Percentiles rank a stretch among this genome's conserved stretches.
phyloP scores from a whole-genome alignment of 345 rosid species.

The Geranium rotundifolium region DNA sequence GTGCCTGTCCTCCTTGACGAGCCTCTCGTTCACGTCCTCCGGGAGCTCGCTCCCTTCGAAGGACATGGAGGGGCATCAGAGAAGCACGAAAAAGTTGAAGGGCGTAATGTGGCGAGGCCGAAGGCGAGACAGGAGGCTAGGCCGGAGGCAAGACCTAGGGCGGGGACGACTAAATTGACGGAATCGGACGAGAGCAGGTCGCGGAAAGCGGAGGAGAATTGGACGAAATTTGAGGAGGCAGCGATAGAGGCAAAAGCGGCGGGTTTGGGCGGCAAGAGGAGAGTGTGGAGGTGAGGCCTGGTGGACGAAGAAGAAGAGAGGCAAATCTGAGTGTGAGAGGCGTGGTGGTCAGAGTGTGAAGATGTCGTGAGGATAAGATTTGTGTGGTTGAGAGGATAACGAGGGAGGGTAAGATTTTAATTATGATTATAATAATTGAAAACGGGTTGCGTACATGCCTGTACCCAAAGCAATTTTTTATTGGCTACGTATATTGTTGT shows the following conservation, averaged over 20 bases:
- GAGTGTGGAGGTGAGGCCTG: conserved; percentile 19
- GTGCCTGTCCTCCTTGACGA: conserved; percentile 69
- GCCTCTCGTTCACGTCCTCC: conserved; percentile 52
- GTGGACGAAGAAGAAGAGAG: neutral
- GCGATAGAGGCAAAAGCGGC: conserved; percentile 26
- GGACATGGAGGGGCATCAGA: conserved; percentile 73
- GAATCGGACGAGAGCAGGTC: too few species aligned
- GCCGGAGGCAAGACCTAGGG: conserved; percentile 55
- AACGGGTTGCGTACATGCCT: too few species aligned
- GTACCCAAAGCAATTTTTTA: too few species aligned
- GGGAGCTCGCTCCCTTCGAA: conserved; percentile 34
- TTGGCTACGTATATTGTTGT: too few species aligned
- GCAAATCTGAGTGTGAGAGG: too few species aligned
- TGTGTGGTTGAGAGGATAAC: too few species aligned
- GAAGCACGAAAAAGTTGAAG: conserved; percentile 74
- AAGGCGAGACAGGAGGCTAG: too few species aligned
- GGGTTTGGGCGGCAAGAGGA: conserved; percentile 16
- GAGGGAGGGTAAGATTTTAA: too few species aligned
- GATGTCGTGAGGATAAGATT: too few species aligned
- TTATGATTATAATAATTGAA: too few species aligned
- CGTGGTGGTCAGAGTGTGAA: too few species aligned
- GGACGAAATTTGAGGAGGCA: conserved; percentile 24
- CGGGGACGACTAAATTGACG: conserved; percentile 7
- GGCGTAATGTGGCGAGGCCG: conserved; percentile 89
- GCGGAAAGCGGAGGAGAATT: conserved; percentile 27